Evolutionary conservation across 2,329 filamentous ascomycete species (phyloP), one percentile per base, ranked within the genome.

Genomic region (Clarireedia hainanense): DNA sequence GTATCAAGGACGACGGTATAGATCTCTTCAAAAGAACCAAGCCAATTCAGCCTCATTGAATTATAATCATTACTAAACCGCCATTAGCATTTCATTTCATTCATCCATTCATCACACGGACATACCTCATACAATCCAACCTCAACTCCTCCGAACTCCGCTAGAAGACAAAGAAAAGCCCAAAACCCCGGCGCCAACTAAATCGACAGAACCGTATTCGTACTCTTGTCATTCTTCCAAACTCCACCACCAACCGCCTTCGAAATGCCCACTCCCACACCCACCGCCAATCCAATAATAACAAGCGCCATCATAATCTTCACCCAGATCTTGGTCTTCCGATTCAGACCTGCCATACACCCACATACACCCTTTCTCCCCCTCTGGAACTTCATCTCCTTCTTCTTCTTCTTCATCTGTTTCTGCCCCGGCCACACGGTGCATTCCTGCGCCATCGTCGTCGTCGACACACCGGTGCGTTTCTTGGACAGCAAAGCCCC

Each of bases 351-450:
- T 46, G 77, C 76, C 70, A 84, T 72, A 59, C 75, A 80, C 55
- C 75, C 75, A 68, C 80, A 82, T 12, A 61, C 26, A 54, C 72
- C 75, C 60, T 73, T 73, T 71, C 81, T 81, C 57, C 77, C 75
- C 23, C 74, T 75, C 71, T 81, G 80, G 58, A 77, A 75, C 20
- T 74, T 76, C 78, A 78, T 77, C 10, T 73, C 76, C 69, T 78
- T 79, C 58, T 79, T 79, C 72, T 81, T 80, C 58, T 75, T 73
- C 68, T 78, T 80, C 80, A 81, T 83, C 65, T 83, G 76, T 24
- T 77, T 74, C 65, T 80, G 76, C 56, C 78, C 77, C 5, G 81
- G 81, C 81, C 81, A 85, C 17, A 83, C 79, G 46, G 77, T 73
- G 63, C 75, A 78, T 58, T 84, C 79, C 58, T 20, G 15, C 7